phyloP scores from a whole-genome alignment of 768 basidiomycete genomes.

The Pisolithus orientalis region DNA sequence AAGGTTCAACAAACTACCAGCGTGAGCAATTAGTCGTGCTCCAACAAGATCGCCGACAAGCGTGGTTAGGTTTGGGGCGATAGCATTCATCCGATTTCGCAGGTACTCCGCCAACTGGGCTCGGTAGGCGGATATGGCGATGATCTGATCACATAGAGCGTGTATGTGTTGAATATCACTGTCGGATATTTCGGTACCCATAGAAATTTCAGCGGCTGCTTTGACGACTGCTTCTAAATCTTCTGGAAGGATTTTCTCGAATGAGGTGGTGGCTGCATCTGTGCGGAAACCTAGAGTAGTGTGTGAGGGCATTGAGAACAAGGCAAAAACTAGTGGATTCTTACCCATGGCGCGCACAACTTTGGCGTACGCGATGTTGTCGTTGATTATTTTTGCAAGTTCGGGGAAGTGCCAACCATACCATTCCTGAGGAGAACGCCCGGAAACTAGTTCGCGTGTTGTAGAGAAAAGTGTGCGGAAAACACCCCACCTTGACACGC shows the following conservation, averaged over 20 bases:
- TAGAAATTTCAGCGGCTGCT: slow-evolving; percentile 94
- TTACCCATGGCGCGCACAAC: slow-evolving; percentile 86
- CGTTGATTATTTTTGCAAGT: slow-evolving; percentile 96
- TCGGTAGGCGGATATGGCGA: slow-evolving; percentile 92
- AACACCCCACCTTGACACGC: slow-evolving; percentile 81
- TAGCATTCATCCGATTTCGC: slow-evolving; percentile 95
- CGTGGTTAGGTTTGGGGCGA: slow-evolving; percentile 93
- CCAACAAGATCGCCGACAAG: slow-evolving; percentile 75
- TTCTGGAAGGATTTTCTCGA: slow-evolving; percentile 90
- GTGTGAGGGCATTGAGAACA: not conserved
- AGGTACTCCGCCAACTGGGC: slow-evolving; percentile 94
- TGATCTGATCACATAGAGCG: slow-evolving; percentile 96
- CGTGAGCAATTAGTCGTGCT: slow-evolving; percentile 68
- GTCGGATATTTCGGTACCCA: slow-evolving; percentile 99
- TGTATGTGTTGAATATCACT: slow-evolving; percentile 96
- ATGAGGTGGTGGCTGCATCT: slow-evolving; percentile 80
- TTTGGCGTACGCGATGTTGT: slow-evolving; percentile 97
- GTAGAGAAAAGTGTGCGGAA: not conserved
- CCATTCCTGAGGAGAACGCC: slow-evolving; percentile 71
- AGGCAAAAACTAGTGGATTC: slow-evolving; percentile 10
- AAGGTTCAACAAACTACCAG: slow-evolving; percentile 61
- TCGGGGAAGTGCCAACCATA: slow-evolving; percentile 99
- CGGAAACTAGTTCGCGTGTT: slow-evolving; percentile 1
- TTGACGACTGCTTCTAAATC: slow-evolving; percentile 94
- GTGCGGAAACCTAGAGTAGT: slow-evolving; percentile 79